Percentiles rank a stretch among this genome's conserved stretches.
These are phyloP conservation scores for Tulasnella sp. DNA, from an alignment of 768 basidiomycete genomes.

Conservation along the genomic window DNA sequence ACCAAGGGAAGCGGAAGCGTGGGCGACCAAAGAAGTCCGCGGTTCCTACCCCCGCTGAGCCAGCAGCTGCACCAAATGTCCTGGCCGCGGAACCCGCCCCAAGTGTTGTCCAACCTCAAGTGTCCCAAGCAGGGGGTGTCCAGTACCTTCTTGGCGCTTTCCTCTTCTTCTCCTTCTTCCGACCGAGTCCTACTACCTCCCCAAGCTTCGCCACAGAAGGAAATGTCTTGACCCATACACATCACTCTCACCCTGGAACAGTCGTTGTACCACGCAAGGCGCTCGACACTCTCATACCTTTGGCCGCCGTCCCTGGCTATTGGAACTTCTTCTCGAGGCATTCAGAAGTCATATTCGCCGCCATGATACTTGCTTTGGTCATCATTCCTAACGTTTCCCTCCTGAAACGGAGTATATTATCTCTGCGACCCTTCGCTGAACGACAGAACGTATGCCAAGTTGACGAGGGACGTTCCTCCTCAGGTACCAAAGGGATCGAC, in stretches of 20 bases:
- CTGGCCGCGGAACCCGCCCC: background rate
- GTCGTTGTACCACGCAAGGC: background rate
- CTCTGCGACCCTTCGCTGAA: too few species aligned
- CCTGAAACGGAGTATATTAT: too few species aligned
- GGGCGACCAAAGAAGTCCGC: slow-evolving; percentile 75
- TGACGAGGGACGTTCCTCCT: too few species aligned
- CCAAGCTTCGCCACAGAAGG: slow-evolving; percentile 27
- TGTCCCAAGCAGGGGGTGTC: slow-evolving; percentile 17
- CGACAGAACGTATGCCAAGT: too few species aligned
- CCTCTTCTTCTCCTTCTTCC: slow-evolving; percentile 77
- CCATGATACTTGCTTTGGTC: background rate
- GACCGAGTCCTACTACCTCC: slow-evolving; percentile 64
- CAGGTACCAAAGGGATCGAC: too few species aligned
- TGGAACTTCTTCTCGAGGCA: background rate
- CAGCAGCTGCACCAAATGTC: slow-evolving; percentile 9
- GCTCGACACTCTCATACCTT: too few species aligned
- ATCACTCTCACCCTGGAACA: background rate
- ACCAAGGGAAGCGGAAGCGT: slow-evolving; percentile 63
- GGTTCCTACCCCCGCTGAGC: slow-evolving; percentile 37
- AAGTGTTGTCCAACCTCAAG: slow-evolving; percentile 17
- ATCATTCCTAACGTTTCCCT: background rate
- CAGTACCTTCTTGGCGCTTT: slow-evolving; percentile 76
- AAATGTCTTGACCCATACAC: background rate
- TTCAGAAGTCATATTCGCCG: background rate
- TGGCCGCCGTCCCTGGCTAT: background rate